Evolutionary conservation across 345 rosid genomes (phyloP), one percentile per base, ranked within the genome.

Genomic region (Salix arbutifolia): DNA sequence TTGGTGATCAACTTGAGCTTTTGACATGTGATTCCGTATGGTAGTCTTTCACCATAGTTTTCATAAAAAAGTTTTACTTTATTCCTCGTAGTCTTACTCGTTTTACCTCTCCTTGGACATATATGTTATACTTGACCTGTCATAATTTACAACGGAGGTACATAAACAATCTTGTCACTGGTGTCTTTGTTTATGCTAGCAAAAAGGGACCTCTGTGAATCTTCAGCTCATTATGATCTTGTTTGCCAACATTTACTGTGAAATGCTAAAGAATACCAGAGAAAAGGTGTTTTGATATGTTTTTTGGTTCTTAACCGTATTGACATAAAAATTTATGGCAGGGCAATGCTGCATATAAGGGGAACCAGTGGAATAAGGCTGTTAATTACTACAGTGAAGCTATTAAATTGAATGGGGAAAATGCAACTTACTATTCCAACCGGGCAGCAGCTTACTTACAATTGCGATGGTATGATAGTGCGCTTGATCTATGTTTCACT

Each of bases 261-360:
- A n/a, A 18, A 65, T 16, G 11, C 12, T 16, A 21, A 6, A 65
- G 12, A 26, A 44, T 66, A 14, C 50, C 17, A 18, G 28, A 44
- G 16, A 64, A 28, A 26, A 26, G 42, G 16, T 33, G 21, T 46
- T 40, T 48, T 16, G 10, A 52, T n/a, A 7, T 46, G 18, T 4
- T 3, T 58, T 56, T 35, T 62, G 19, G 56, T 42, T 5, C 76
- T 25, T 50, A 44, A 30, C 74, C 71, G n/a, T n/a, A 14, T 76
- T 26, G 66, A 56, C 76, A 74, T 69, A 64, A 44, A 67, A 38
- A 67, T 76, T 68, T 76, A 28, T 78, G 81, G 65, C 85, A 95
- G 99, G 99, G 99, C 60, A 95, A 95, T 85, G 91, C 92, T 80
- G 96, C 97, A 77, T 95, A 78, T 77, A 95, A 93, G 85, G 93